phyloP scores from a whole-genome alignment of 73 alveolate genomes.

The Blepharisma japonicum region DNA sequence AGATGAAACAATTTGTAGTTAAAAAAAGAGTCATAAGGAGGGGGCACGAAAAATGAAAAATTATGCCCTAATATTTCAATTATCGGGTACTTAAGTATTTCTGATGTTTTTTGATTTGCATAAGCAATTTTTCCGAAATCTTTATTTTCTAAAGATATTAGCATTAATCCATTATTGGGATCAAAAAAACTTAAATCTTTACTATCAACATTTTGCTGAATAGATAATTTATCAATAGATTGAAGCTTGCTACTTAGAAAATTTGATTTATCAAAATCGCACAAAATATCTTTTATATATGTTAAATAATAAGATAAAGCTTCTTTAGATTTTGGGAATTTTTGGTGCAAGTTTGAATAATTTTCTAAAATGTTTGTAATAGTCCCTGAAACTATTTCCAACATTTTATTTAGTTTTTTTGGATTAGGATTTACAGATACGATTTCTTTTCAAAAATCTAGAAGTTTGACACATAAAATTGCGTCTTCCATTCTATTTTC shows the following conservation, averaged over 20 bases:
- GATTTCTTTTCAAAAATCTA: background rate
- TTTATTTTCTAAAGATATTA: background rate
- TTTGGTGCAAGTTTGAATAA: background rate
- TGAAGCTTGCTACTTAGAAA: background rate
- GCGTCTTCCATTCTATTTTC: background rate
- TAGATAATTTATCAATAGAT: background rate
- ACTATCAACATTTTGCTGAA: background rate
- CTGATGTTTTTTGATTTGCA: background rate
- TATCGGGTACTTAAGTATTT: background rate
- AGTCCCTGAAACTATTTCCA: background rate
- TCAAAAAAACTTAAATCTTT: background rate
- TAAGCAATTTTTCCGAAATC: background rate
- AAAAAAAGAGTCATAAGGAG: background rate
- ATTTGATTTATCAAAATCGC: background rate
- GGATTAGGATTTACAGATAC: background rate
- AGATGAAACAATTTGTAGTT: background rate
- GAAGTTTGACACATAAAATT: background rate
- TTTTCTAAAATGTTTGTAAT: background rate
- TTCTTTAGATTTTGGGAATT: conserved; percentile 1
- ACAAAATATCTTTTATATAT: background rate
- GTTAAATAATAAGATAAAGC: background rate
- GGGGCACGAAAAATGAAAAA: conserved; percentile 1
- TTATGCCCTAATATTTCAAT: background rate
- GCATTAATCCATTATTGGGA: background rate
- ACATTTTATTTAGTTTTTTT: background rate